phyloP scores from a whole-genome alignment of 2,329 filamentous ascomycete genomes.

The Talaromyces sp. region DNA sequence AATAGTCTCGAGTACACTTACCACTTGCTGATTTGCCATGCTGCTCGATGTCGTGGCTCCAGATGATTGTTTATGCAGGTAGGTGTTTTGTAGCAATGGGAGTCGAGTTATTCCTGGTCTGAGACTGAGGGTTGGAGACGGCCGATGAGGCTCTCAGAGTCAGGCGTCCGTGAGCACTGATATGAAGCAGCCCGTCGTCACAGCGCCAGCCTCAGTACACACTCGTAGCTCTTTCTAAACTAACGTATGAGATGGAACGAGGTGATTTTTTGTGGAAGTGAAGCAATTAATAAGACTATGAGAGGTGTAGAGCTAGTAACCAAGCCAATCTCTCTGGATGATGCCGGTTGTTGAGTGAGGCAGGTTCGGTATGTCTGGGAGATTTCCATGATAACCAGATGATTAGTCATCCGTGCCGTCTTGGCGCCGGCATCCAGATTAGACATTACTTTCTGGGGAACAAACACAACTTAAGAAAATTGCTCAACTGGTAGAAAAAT shows the following conservation, averaged over 20 bases:
- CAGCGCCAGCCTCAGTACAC: neutral
- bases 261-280: neutral
- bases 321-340: neutral
- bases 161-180: neutral
- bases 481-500: neutral
- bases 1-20: conserved; percentile 36
- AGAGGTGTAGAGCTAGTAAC: conserved; percentile 5
- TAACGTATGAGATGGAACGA: neutral
- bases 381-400: conserved; percentile 34
- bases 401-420: conserved; percentile 32
- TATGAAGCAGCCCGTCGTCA: neutral
- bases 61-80: neutral
- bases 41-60: conserved; percentile 14
- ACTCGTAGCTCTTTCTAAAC: neutral
- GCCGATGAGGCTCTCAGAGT: neutral
- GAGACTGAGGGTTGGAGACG: neutral
- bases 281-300: neutral
- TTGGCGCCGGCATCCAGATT: neutral
- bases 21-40: conserved; percentile 51
- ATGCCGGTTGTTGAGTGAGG: conserved; percentile 33
- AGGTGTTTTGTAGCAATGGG: neutral
- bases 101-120: neutral
- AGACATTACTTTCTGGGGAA: neutral
- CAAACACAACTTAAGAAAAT: neutral
- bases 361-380: conserved; percentile 35